phyloP scores from a whole-genome alignment of 441 rosid genomes.

The Dalechampia spathulata region DNA sequence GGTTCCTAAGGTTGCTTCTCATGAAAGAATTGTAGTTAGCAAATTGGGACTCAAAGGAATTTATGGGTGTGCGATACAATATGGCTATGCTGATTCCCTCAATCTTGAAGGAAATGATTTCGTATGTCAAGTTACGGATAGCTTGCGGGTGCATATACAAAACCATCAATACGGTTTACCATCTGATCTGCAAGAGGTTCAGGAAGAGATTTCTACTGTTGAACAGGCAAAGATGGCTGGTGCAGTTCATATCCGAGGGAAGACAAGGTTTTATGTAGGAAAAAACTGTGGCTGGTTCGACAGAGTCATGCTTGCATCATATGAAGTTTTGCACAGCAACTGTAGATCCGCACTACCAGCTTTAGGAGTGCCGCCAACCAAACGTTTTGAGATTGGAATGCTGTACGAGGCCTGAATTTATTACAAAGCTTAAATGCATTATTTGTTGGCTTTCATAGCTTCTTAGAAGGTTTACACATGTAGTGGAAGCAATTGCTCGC shows the following conservation, averaged over 20 bases:
- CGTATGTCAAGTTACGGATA: constrained; percentile 36
- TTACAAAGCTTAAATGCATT: no score
- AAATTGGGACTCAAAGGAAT: constrained; percentile 37
- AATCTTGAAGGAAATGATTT: constrained; percentile 48
- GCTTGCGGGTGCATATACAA: constrained; percentile 27
- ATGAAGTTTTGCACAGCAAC: constrained; percentile 50
- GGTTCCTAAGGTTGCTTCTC: constrained; percentile 48
- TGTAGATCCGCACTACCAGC: constrained; percentile 60
- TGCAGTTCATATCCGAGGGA: constrained; percentile 50
- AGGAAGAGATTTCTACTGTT: constrained; percentile 31
- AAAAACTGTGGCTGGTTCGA: constrained; percentile 41
- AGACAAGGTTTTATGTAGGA: constrained; percentile 44
- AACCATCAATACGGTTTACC: constrained; percentile 7
- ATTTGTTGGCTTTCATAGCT: no score
- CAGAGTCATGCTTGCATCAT: constrained; percentile 44
- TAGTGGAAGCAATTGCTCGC: no score
- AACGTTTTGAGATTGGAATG: constrained; percentile 59
- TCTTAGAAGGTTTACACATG: no score
- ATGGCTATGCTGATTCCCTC: constrained; percentile 51
- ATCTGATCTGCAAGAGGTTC: constrained; percentile 14
- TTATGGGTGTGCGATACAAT: constrained; percentile 48
- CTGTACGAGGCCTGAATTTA: constrained; percentile 39
- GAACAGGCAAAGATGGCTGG: constrained; percentile 39
- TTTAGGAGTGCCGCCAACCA: constrained; percentile 38
- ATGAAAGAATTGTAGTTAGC: constrained; percentile 35